Base-by-base conservation (phyloP, 2,329 filamentous ascomycete genomes). In the Cryphonectria naterciae region DNA sequence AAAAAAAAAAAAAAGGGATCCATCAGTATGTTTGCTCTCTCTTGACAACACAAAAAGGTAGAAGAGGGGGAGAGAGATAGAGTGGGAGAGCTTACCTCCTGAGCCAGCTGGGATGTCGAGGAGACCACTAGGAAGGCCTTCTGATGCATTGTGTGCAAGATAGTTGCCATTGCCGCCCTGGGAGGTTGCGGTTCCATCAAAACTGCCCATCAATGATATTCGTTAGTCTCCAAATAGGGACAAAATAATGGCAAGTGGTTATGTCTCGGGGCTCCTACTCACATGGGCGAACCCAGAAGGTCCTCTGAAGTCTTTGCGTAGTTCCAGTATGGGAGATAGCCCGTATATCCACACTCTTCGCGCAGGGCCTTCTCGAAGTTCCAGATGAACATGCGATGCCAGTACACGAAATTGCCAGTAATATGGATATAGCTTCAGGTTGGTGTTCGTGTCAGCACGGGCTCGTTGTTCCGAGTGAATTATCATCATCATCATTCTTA, bases 141-240 rank as follows among this genome's bases (percentile, higher is more conserved):
- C 15, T 8, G 64, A 54, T 8, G 64, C 43, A 39, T 56, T 66
- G 11, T 66, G 49, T 54, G 64, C 28, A 35, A 66, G 22, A 22
- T 66, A 66, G 19, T 54, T 25, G 15, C 85, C 85, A 61, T 85
- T 81, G 6, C 84, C 83, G 28, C 81, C 82, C 80, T 85, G 74
- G 61, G 80, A 83, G 54, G 82, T 84, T 15, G 79, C 81, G 67
- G 83, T 84, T 67, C 86, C 86, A 69, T 86, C 85, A 72, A 88
- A 84, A 62, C 87, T 75, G 17, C 84, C 19, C 46, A 22, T 49
- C 19, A 22, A 49, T 22, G 22, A 83, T 0, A 85, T 86, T 73
- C 2, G 6, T 56, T 39, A 54, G 32, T 25, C 35, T 17, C 17
- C 11, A 35, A 13, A 17, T 63, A 2, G 37, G 37, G 10, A 10